Evolutionary conservation across 768 basidiomycete species (phyloP), one percentile per base, ranked within the genome.

Genomic region (Phlebiopsis gigantea): DNA sequence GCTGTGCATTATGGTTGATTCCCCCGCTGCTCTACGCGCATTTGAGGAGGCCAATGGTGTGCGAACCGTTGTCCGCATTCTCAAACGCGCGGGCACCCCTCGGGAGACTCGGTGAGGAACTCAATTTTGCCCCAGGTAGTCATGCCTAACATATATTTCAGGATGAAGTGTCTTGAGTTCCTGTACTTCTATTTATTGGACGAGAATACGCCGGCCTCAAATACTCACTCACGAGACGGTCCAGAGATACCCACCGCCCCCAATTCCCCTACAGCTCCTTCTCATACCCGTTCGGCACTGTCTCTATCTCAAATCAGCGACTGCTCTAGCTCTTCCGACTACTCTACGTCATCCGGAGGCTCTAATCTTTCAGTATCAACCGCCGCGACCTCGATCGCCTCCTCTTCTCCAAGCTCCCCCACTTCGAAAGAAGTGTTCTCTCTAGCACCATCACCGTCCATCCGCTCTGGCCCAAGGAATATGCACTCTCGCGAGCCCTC

Each of bases 161-260:
- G 94, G 63, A 96, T 97, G 89, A 96, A 96, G 74, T 96, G 93
- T 60, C 77, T 98, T 17, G 95, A 97, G 67, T 94, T 97, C 64
- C 73, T 98, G 15, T 96, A 96, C 70, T 97, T 95, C 69, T 98
- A 98, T 69, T 77, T 98, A 6, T 76, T 96, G 45, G 94, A 95
- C 58, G 94, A 97, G 66, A 82, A 1, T 66, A 61, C 70, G 7
- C 46, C 34, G 60, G 9, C 60, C 62, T 57, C 39, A 53, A 21
- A 62, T 45, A 41, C 57, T 17, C 50, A 61, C 24, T 9, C 17
- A 12, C 14, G 68, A 69, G 30, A 10, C 75, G 75, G 0, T 62
- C 71, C n/a, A 64, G 74, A 17, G 61, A 55, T 64, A 31, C 51
- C 59, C 6, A 61, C 62, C 10, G 62, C 57, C 17, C 62, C 57